phyloP scores from a whole-genome alignment of 164 flowering plant genomes.

The Platanus orientalis region DNA sequence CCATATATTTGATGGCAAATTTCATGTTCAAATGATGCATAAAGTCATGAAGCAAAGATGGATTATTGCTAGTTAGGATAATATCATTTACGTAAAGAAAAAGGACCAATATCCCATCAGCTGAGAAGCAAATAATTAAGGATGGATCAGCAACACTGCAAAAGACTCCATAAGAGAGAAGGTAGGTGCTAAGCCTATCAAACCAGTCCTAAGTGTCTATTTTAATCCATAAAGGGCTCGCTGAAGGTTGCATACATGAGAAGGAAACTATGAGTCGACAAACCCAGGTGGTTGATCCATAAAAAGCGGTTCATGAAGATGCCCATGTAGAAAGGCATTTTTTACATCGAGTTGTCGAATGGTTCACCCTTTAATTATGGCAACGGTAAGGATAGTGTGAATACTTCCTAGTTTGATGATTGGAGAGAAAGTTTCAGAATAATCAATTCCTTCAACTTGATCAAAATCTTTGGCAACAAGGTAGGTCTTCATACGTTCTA shows the following conservation, averaged over 20 bases:
- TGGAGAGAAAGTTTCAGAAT: background rate
- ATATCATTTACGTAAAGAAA: no score
- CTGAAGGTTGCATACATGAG: no score
- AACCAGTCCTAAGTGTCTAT: no score
- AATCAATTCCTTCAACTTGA: background rate
- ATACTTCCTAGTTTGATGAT: background rate
- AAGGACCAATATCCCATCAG: no score
- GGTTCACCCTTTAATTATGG: background rate
- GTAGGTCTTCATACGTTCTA: background rate
- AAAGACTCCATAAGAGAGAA: no score
- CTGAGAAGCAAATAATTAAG: no score
- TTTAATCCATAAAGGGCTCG: background rate
- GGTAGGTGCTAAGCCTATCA: no score
- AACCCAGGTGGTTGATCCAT: conserved; percentile 4
- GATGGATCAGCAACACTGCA: no score
- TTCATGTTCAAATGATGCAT: no score
- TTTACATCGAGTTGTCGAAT: conserved; percentile 1
- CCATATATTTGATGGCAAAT: no score
- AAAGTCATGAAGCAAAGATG: no score
- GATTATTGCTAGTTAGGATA: no score
- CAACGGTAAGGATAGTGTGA: background rate
- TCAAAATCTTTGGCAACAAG: background rate
- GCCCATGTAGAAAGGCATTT: conserved; percentile 4
- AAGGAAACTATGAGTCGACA: background rate
- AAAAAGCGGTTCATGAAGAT: background rate